Percentiles rank a stretch among this genome's conserved stretches.
These are phyloP conservation scores for Paraphaeosphaeria sporulosa DNA, from an alignment of 2,329 filamentous ascomycete species.

Conservation along the genomic window DNA sequence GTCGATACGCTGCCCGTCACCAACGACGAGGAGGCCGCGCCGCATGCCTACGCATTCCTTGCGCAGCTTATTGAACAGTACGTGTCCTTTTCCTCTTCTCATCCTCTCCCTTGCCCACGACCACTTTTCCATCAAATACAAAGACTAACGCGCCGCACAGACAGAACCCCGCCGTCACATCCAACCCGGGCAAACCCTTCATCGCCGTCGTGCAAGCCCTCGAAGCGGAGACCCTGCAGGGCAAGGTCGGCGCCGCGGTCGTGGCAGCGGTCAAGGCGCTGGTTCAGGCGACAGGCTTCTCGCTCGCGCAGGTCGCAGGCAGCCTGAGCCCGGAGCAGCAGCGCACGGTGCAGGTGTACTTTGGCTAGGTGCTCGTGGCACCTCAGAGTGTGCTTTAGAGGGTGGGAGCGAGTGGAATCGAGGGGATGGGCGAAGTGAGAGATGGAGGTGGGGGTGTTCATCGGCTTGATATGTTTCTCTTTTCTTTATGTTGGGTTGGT, in stretches of 20 bases:
- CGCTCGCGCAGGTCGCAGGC: conserved; percentile 77
- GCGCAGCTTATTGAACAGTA: conserved; percentile 93
- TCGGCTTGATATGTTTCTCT: conserved; percentile 20
- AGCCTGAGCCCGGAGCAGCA: conserved; percentile 83
- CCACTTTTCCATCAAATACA: background rate
- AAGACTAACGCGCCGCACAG: conserved; percentile 57
- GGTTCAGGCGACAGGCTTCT: conserved; percentile 74
- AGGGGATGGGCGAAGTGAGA: too few species aligned
- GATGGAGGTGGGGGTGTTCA: conserved; percentile 4
- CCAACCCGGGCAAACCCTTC: conserved; percentile 82
- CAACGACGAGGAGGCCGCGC: conserved; percentile 96
- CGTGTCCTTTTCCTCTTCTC: conserved; percentile 55
- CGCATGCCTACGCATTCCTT: conserved; percentile 93
- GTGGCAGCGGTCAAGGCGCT: conserved; percentile 80
- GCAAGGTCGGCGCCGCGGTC: conserved; percentile 79
- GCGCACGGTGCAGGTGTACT: conserved; percentile 77
- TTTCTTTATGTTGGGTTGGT: background rate
- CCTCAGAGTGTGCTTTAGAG: too few species aligned
- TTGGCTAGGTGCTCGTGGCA: conserved; percentile 61
- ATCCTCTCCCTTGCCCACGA: background rate
- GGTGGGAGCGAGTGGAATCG: too few species aligned
- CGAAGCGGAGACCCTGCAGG: conserved; percentile 88
- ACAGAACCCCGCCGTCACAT: conserved; percentile 82
- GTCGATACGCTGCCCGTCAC: conserved; percentile 87
- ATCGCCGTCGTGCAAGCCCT: conserved; percentile 85